Base-by-base conservation (phyloP, 2,329 filamentous ascomycete genomes). In the Ascosphaera apis region DNA sequence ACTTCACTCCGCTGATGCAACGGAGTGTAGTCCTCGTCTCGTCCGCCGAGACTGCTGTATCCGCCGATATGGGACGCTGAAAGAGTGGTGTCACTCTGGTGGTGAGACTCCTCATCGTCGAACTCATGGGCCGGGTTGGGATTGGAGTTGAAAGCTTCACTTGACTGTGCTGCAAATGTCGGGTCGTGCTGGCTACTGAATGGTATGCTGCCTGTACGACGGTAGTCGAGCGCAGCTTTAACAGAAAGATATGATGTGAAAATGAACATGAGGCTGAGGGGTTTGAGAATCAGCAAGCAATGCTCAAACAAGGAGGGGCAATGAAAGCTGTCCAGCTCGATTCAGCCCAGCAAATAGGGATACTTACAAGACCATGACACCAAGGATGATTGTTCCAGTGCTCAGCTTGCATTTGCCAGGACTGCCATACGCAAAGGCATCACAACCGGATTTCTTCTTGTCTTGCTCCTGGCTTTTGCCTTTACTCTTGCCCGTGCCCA, bases 331-430 rank as follows among this genome's bases (percentile, higher is more conserved):
- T 36, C 31, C 9, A 31, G 13, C 25, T 15, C 27, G 23, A 15
- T 11, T 17, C 19, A 25, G 23, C 5, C 8, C 6, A 30, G 12
- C 17, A 36, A 19, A 32, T 27, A 34, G 18, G 17, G 3, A 28
- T 16, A 53, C 62, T 36, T 55, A 69, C 66, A 64, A 71, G 39
- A 72, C 57, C 18, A 71, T 52, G 19, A 68, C 62, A 4, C 65
- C 68, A 21, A 72, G 54, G 9, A 68, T 65, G 13, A 66, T 62
- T 3, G 62, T 62, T 2, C 62, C 66, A 36, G 64, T 63, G 48
- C 63, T 67, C 37, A 72, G 51, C 3, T 59, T 62, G 55, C 69
- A 74, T 47, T 68, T 71, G 31, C 52, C 50, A 25, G 60, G 58
- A 35, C 53, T 61, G 34, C 69, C 69, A 41, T 63, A 72, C 8